Base-by-base conservation (phyloP, 1,139 yeast genomes). In the Taphrina communis region DNA sequence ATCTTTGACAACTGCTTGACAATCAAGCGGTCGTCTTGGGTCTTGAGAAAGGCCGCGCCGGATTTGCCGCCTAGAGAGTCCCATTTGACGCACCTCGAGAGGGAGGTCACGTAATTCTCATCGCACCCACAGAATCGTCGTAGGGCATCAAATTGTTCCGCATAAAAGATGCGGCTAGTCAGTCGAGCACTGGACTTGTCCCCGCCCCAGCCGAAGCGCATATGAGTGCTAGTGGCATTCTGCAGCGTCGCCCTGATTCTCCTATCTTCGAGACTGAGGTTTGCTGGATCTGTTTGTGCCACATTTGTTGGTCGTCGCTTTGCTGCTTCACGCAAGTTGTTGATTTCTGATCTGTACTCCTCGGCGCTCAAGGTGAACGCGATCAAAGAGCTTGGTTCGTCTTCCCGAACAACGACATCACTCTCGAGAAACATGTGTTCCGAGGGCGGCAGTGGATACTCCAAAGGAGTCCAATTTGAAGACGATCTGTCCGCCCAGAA, bases 401-500 rank as follows among this genome's bases (percentile, higher is more conserved):
- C 97, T 75, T 95, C 99, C 66, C 99, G 82, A 6, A 94, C 96
- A 72, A 95, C 89, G 19, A 95, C 96, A 77, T 91, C 93, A 6
- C 96, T 90, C 76, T 95, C 98, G 9, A 92, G 92, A 81, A 94
- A 94, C 6, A 95, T 86, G 77, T 95, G 99, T 75, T 95, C 98
- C 0, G 88, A 85, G 0, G 90, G 82, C 31, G 84, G 72, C 62
- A 93, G 81, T 0, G 98, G 97, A 77, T 92, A 93, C 25, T 86
- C 88, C 52, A 95, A 80, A 0, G 97, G 96, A 73, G 90, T 92
- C 99, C 99, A 95, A 31, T 95, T 84, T 1, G 97, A 89, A 0
- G 98, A 94, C 0, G 98, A 90, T 74, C 99, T 80, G 78, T 95
- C 99, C 0, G 97, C 98, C 99, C 99, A 94, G 78, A 94, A 93